Percentiles rank a stretch among this genome's conserved stretches.
These are phyloP conservation scores for Strobilomyces dryophilus DNA, from an alignment of 768 basidiomycete genomes.

Conservation along the genomic window DNA sequence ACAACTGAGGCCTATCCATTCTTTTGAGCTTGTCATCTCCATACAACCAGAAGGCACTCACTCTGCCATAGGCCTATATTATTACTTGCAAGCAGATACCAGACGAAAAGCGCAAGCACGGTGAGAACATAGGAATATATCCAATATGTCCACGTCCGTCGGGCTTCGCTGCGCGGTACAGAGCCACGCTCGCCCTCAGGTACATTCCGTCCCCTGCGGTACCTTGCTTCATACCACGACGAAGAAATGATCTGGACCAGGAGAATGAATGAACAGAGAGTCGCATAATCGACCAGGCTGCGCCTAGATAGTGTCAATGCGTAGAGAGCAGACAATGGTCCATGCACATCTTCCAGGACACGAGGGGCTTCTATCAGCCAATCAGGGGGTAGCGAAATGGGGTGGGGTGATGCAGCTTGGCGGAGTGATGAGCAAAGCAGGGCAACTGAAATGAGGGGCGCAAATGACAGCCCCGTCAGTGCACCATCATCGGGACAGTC, in stretches of 20 bases:
- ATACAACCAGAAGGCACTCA: slow-evolving; percentile 33
- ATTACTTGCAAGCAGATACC: slow-evolving; percentile 39
- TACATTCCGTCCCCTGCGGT: slow-evolving; percentile 36
- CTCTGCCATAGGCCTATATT: slow-evolving; percentile 66
- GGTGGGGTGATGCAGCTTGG: slow-evolving; percentile 28
- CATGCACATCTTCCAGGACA: slow-evolving; percentile 42
- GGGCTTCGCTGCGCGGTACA: slow-evolving; percentile 69
- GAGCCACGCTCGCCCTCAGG: slow-evolving; percentile 70
- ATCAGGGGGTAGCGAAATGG: slow-evolving; percentile 43
- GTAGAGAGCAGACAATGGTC: slow-evolving; percentile 42
- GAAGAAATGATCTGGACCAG: slow-evolving; percentile 78
- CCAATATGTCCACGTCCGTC: slow-evolving; percentile 59
- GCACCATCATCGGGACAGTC: slow-evolving; percentile 84
- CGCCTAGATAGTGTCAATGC: slow-evolving; percentile 67
- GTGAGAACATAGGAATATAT: slow-evolving; percentile 58
- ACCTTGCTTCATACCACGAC: slow-evolving; percentile 64
- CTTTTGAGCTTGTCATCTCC: background rate
- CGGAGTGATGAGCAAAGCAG: slow-evolving; percentile 54
- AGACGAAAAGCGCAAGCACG: slow-evolving; percentile 44
- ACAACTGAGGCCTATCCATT: slow-evolving; percentile 61
- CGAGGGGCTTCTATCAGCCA: slow-evolving; percentile 82
- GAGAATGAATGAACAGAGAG: slow-evolving; percentile 75
- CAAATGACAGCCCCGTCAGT: slow-evolving; percentile 77
- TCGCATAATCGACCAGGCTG: slow-evolving; percentile 73
- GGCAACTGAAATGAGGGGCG: slow-evolving; percentile 73